Conservation (phyloP, 1,139 yeast genomes). For the Geotrichum klebahnii region DNA sequence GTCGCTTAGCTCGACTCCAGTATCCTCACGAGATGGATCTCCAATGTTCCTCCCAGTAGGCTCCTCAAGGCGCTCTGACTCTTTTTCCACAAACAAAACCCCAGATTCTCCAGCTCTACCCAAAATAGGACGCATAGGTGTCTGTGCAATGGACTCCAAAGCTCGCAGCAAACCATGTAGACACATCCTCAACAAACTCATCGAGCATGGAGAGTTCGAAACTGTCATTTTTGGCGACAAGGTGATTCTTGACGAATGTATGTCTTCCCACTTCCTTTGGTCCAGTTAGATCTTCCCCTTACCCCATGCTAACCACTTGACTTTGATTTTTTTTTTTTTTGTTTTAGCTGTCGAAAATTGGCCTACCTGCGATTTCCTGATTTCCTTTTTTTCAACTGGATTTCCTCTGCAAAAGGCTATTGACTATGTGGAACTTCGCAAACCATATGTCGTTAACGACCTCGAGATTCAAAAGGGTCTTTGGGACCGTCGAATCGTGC, state of each 20-base stretch:
- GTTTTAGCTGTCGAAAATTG: conserved; percentile 68
- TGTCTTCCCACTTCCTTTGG: conserved; percentile 5
- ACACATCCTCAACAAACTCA: conserved; percentile 77
- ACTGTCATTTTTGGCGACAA: conserved; percentile 96
- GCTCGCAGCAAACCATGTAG: conserved; percentile 95
- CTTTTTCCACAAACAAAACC: conserved; percentile 12
- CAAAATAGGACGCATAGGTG: conserved; percentile 89
- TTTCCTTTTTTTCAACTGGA: conserved; percentile 90
- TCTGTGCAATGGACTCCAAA: conserved; percentile 98
- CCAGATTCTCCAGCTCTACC: conserved; percentile 42
- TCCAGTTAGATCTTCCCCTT: neutral
- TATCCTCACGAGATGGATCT: neutral
- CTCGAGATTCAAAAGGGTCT: conserved; percentile 83
- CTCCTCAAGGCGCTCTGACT: conserved; percentile 14
- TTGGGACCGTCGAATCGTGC: conserved; percentile 93
- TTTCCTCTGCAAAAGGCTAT: conserved; percentile 96
- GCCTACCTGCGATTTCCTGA: conserved; percentile 96
- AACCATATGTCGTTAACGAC: conserved; percentile 88
- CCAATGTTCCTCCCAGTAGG: neutral
- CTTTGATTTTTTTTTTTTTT: neutral
- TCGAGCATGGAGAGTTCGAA: conserved; percentile 93
- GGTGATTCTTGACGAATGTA: conserved; percentile 80
- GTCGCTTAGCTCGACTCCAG: conserved; percentile 7
- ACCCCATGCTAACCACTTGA: neutral
- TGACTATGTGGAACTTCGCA: conserved; percentile 78